These are phyloP conservation scores for Euryodendron excelsum DNA, from an alignment of 148 eudicot genomes.

Conservation along the genomic window DNA sequence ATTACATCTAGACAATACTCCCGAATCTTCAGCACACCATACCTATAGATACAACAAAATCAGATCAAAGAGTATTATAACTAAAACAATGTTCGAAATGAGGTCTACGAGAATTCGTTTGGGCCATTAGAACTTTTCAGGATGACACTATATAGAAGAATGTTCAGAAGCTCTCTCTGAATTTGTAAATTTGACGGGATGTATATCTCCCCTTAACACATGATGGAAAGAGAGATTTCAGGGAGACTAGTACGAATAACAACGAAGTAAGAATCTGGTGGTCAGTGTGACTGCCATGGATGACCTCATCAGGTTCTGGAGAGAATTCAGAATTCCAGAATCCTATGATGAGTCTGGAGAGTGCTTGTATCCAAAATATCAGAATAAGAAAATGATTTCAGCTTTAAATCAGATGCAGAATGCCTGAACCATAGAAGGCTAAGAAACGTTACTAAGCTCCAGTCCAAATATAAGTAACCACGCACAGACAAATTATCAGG, in stretches of 20 bases:
- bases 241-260: background rate
- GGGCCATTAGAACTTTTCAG: no score
- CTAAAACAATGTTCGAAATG: background rate
- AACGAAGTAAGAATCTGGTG: no score
- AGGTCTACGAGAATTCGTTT: no score
- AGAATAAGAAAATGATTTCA: background rate
- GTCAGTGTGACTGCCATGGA: no score
- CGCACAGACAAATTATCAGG: background rate
- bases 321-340: background rate
- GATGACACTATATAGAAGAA: background rate
- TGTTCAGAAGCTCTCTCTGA: background rate
- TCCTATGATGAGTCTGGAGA: background rate
- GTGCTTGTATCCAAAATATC: background rate
- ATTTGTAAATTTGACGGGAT: background rate
- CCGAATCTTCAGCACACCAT: slow-evolving; percentile 77
- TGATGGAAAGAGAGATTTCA: background rate
- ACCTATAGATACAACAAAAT: slow-evolving; percentile 46
- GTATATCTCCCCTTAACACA: background rate
- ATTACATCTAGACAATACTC: slow-evolving; percentile 86
- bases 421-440: background rate
- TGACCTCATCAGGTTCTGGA: background rate
- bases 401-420: background rate
- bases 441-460: background rate
- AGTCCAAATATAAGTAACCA: no score
- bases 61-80: background rate